These are phyloP conservation scores for Citrullus mucosospermus DNA, from an alignment of 306 rosid genomes.

Conservation along the genomic window DNA sequence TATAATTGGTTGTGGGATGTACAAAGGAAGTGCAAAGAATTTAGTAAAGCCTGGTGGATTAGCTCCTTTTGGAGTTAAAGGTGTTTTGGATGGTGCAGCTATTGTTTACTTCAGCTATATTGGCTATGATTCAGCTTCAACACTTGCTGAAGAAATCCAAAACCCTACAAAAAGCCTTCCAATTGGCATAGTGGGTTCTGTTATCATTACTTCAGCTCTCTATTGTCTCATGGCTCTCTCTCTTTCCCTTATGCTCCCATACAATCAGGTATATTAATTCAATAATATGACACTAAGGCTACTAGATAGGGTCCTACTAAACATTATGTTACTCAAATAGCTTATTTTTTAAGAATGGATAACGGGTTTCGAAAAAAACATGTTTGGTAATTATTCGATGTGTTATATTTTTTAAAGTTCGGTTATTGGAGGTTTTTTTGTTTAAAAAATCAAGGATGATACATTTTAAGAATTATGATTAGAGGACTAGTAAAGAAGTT, in stretches of 20 bases:
- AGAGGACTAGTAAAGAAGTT: not conserved
- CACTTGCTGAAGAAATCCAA: constrained; percentile 86
- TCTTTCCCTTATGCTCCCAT: constrained; percentile 73
- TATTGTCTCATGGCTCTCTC: constrained; percentile 87
- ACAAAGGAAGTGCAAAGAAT: constrained; percentile 55
- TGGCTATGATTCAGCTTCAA: constrained; percentile 93
- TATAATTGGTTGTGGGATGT: constrained; percentile 61
- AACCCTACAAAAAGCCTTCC: constrained; percentile 67
- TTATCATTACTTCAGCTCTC: constrained; percentile 60
- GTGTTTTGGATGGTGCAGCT: constrained; percentile 86
- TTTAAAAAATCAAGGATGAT: too few species aligned
- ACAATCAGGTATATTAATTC: constrained; percentile 32
- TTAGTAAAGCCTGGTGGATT: constrained; percentile 58
- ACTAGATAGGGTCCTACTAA: too few species aligned
- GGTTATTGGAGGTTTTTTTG: too few species aligned
- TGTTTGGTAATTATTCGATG: too few species aligned
- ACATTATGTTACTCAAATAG: too few species aligned
- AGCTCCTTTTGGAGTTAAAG: constrained; percentile 59
- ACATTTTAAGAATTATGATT: too few species aligned
- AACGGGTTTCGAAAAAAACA: too few species aligned
- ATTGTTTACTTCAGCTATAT: constrained; percentile 80
- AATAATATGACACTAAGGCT: too few species aligned
- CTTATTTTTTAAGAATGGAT: too few species aligned
- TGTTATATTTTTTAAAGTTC: too few species aligned
- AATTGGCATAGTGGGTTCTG: constrained; percentile 82